Evolutionary conservation across 2,329 filamentous ascomycete genomes (phyloP).

Genomic region (Hymenotorrendiella dingleyae): DNA sequence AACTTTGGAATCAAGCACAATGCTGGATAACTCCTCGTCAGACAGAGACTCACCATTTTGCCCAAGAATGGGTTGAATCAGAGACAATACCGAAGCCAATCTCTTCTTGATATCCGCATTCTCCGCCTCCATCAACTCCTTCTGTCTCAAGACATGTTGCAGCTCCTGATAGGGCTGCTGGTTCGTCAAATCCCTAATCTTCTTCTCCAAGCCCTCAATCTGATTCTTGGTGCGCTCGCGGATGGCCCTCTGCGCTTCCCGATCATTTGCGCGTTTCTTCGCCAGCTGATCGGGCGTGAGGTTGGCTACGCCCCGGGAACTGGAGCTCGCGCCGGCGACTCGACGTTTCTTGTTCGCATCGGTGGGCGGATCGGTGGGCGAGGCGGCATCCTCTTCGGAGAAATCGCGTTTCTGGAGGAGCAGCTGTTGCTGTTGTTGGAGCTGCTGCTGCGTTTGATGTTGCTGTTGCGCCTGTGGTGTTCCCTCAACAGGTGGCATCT

Average conservation of each 20-base stretch:
- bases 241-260: constrained; percentile 84
- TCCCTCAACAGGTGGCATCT: constrained; percentile 6
- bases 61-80: constrained; percentile 54
- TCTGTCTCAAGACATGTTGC: constrained; percentile 67
- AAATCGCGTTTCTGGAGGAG: constrained; percentile 20
- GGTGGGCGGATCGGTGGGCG: constrained; percentile 8
- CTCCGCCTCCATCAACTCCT: constrained; percentile 71
- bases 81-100: constrained; percentile 57
- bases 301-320: constrained; percentile 75
- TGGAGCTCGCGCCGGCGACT: constrained; percentile 42
- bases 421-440: constrained; percentile 5
- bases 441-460: too few species aligned
- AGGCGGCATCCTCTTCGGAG: constrained; percentile 16
- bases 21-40: too few species aligned
- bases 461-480: neutral
- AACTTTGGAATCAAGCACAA: neutral
- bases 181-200: constrained; percentile 67
- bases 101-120: constrained; percentile 71
- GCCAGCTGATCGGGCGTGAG: constrained; percentile 83
- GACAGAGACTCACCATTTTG: constrained; percentile 24
- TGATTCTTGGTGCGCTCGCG: constrained; percentile 80
- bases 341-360: constrained; percentile 32
- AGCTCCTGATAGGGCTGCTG: constrained; percentile 82
- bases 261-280: constrained; percentile 86
- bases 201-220: constrained; percentile 72